phyloP scores from a whole-genome alignment of 2,329 filamentous ascomycete species.

The Rosellinia necatrix region DNA sequence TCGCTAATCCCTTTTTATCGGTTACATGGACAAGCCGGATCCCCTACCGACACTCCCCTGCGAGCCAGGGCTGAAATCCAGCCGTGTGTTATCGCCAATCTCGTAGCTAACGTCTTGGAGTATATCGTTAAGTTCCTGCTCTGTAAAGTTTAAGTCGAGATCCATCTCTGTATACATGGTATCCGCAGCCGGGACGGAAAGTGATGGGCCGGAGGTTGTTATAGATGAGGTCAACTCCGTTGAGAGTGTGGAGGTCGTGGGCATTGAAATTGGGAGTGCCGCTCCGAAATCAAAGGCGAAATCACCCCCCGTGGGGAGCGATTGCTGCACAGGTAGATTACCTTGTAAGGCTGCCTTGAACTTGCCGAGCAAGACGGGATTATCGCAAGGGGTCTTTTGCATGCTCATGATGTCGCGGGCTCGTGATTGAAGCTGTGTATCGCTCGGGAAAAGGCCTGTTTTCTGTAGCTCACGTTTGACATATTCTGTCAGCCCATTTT shows the following conservation, averaged over 20 bases:
- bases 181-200: slow-evolving; percentile 13
- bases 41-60: slow-evolving; percentile 3
- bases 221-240: slow-evolving; percentile 18
- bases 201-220: neutral
- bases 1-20: neutral
- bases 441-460: slow-evolving; percentile 51
- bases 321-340: neutral
- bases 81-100: slow-evolving; percentile 16
- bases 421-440: slow-evolving; percentile 51
- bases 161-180: slow-evolving; percentile 29
- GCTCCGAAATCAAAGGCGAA: slow-evolving; percentile 17
- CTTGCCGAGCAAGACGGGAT: slow-evolving; percentile 55
- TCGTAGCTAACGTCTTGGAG: slow-evolving; percentile 34
- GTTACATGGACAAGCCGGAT: slow-evolving; percentile 22
- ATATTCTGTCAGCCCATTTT: slow-evolving; percentile 56
- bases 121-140: slow-evolving; percentile 40
- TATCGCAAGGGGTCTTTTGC: slow-evolving; percentile 58
- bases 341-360: slow-evolving; percentile 55
- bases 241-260: slow-evolving; percentile 20
- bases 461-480: slow-evolving; percentile 48
- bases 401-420: slow-evolving; percentile 55
- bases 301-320: neutral
- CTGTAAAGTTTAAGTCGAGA: slow-evolving; percentile 34
- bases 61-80: neutral
- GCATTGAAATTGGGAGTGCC: slow-evolving; percentile 8